These are phyloP conservation scores for Xylaria polymorpha DNA, from an alignment of 2,329 filamentous ascomycete genomes.

Conservation along the genomic window DNA sequence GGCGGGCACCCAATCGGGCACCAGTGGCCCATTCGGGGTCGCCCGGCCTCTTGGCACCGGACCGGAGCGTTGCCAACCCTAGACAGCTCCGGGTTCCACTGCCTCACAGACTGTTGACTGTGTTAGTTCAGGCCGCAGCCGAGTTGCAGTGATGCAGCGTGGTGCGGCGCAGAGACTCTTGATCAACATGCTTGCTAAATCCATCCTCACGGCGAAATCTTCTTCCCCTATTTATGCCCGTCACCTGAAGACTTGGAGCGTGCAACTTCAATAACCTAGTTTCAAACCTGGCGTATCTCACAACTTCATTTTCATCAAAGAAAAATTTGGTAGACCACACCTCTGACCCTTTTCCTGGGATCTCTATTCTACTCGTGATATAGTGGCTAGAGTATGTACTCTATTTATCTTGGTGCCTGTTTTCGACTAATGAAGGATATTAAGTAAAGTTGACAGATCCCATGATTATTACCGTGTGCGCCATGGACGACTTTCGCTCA, in stretches of 20 bases:
- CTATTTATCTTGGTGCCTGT: not conserved
- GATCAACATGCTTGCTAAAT: not conserved
- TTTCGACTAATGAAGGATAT: not conserved
- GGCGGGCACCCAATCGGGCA: not conserved
- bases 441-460: not conserved
- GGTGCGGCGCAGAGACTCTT: not conserved
- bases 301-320: not conserved
- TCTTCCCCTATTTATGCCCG: not conserved
- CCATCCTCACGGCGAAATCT: not conserved
- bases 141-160: not conserved
- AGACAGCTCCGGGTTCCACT: not conserved
- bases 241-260: not conserved
- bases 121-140: not conserved
- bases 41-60: constrained; percentile 13
- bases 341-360: not conserved
- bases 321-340: not conserved
- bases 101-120: not conserved
- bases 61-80: constrained; percentile 3
- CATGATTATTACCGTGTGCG: not conserved
- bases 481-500: constrained; percentile 16
- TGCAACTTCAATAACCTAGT: not conserved
- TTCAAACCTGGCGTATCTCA: not conserved
- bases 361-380: not conserved
- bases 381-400: not conserved
- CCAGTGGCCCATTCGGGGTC: not conserved